Conservation (phyloP, 2,329 filamentous ascomycete genomes). For the Chaetomiaceae sp. region DNA sequence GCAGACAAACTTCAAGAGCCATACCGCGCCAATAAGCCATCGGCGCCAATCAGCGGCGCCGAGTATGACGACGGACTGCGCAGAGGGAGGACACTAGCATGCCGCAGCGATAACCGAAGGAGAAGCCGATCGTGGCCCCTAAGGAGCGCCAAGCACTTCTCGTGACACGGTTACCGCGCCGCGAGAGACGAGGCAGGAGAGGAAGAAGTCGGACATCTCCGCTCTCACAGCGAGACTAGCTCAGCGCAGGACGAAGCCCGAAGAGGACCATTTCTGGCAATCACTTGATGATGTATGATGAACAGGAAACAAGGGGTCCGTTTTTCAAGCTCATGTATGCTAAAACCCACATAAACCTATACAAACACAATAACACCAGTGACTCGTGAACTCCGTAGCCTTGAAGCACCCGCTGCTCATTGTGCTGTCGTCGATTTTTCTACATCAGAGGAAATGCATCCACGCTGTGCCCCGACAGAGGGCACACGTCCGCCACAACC, state of each 20-base stretch:
- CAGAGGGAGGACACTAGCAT: no score
- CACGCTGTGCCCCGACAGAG: neutral
- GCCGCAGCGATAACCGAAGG: no score
- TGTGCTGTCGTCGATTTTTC: slow-evolving; percentile 4
- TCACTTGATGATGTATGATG: neutral
- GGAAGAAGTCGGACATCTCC: neutral
- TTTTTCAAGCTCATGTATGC: neutral
- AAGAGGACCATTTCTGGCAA: neutral
- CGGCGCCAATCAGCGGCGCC: no score
- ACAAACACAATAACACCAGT: neutral
- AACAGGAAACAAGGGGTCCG: neutral
- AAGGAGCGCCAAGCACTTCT: no score
- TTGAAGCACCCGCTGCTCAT: neutral
- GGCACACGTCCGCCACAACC: neutral
- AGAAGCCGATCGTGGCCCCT: no score
- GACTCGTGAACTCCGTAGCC: slow-evolving; percentile 1
- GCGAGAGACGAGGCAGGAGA: neutral
- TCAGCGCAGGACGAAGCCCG: neutral
- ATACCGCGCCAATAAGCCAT: no score
- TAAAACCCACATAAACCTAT: neutral
- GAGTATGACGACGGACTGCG: no score
- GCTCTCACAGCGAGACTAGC: neutral
- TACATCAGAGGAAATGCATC: slow-evolving; percentile 15
- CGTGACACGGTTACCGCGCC: no score
- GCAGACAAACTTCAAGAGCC: no score